Percentiles rank a stretch among this genome's conserved stretches.
Evolutionary conservation across 2,329 filamentous ascomycete species (phyloP).

Genomic region (Fusarium nelsonii): DNA sequence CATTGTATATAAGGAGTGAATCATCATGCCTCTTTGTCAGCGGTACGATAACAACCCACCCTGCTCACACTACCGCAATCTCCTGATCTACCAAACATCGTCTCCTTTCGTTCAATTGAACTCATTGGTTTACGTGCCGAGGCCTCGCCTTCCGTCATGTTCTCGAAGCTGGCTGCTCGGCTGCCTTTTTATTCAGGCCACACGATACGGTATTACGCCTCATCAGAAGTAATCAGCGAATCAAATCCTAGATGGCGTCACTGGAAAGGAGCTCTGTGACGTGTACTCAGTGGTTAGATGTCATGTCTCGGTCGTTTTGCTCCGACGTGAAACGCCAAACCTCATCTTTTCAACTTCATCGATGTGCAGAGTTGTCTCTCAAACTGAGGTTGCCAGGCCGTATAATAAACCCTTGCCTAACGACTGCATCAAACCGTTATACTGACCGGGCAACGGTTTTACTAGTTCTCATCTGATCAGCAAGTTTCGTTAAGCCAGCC

Average conservation of each 20-base stretch:
- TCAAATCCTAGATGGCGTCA: neutral
- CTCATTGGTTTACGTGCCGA: neutral
- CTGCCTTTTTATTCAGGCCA: neutral
- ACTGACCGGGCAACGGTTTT: neutral
- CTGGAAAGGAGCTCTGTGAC: neutral
- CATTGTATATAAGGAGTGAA: too few species aligned
- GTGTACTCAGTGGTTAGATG: neutral
- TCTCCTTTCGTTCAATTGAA: neutral
- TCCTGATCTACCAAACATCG: neutral
- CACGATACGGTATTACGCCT: neutral
- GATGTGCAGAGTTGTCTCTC: neutral
- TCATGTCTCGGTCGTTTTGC: neutral
- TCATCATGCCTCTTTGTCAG: neutral
- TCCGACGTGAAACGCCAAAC: neutral
- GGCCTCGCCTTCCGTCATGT: neutral
- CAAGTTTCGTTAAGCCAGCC: neutral
- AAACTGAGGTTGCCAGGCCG: neutral
- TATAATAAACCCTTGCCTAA: neutral
- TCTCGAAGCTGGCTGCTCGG: neutral
- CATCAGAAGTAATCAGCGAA: neutral
- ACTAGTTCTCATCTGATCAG: neutral
- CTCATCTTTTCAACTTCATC: neutral
- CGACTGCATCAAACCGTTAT: neutral
- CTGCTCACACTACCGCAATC: neutral
- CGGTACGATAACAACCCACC: neutral